These are phyloP conservation scores for Chimonanthus salicifolius DNA, from an alignment of 164 flowering plant species.

Conservation along the genomic window DNA sequence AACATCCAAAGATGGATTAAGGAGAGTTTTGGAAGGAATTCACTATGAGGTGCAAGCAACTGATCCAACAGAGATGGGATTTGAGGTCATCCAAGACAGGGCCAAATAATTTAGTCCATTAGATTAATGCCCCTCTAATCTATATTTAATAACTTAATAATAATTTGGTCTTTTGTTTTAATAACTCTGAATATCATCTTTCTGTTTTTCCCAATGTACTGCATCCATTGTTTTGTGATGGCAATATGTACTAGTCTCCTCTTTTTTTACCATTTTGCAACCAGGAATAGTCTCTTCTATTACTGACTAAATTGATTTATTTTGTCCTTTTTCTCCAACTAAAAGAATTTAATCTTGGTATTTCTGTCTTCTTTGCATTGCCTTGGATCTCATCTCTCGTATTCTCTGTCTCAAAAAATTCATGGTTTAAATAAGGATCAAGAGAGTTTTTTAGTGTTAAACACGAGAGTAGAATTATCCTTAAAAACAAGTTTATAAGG, in stretches of 20 bases:
- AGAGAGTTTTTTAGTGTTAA: no score
- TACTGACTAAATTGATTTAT: not conserved
- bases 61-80: slow-evolving; percentile 90
- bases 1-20: slow-evolving; percentile 78
- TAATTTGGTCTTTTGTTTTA: not conserved
- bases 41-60: slow-evolving; percentile 91
- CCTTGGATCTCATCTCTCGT: no score
- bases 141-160: slow-evolving; percentile 2
- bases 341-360: no score
- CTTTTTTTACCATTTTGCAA: no score
- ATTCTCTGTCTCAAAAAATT: no score
- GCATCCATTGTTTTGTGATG: not conserved
- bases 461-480: no score
- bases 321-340: no score
- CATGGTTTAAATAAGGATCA: no score
- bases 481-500: no score
- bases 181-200: no score
- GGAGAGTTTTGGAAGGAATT: slow-evolving; percentile 84
- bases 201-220: not conserved
- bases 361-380: no score
- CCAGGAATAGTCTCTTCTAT: not conserved
- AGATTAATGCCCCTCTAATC: not conserved
- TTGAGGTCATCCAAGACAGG: slow-evolving; percentile 66
- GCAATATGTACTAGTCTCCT: no score
- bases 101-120: slow-evolving; percentile 38